Evolutionary conservation across 768 basidiomycete genomes (phyloP).

Genomic region (Lentinula guzmanii): DNA sequence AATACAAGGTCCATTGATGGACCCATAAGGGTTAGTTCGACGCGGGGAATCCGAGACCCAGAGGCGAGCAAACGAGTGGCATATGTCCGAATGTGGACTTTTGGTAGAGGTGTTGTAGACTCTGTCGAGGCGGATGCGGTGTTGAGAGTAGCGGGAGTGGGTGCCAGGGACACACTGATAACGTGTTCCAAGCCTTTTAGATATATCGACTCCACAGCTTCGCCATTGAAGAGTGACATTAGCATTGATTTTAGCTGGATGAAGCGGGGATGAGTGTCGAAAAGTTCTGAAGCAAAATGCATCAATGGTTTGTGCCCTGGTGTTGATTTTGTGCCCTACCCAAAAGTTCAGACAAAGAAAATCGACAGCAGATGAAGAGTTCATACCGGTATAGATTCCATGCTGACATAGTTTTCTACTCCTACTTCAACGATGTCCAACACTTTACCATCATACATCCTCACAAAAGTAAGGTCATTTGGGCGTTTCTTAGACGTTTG

Average conservation of each 20-base stretch:
- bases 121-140: conserved; percentile 31
- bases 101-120: conserved; percentile 53
- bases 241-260: conserved; percentile 89
- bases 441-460: conserved; percentile 81
- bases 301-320: conserved; percentile 88
- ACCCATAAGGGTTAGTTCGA: conserved; percentile 84
- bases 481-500: conserved; percentile 94
- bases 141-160: conserved; percentile 51
- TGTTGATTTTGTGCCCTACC: conserved; percentile 81
- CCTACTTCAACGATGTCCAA: conserved; percentile 96
- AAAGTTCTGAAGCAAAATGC: conserved; percentile 93
- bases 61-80: conserved; percentile 52
- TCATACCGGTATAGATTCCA: conserved; percentile 79
- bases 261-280: conserved; percentile 91
- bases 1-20: conserved; percentile 82
- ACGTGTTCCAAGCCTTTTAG: conserved; percentile 83
- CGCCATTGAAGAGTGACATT: conserved; percentile 86
- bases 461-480: conserved; percentile 74
- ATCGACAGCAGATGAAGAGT: neutral
- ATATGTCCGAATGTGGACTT: conserved; percentile 86
- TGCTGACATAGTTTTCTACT: conserved; percentile 72
- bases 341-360: neutral
- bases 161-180: conserved; percentile 73
- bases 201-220: conserved; percentile 77
- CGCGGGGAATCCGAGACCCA: conserved; percentile 76